Conservation (phyloP, 2,329 filamentous ascomycete genomes). For the Mariannaea elegans region DNA sequence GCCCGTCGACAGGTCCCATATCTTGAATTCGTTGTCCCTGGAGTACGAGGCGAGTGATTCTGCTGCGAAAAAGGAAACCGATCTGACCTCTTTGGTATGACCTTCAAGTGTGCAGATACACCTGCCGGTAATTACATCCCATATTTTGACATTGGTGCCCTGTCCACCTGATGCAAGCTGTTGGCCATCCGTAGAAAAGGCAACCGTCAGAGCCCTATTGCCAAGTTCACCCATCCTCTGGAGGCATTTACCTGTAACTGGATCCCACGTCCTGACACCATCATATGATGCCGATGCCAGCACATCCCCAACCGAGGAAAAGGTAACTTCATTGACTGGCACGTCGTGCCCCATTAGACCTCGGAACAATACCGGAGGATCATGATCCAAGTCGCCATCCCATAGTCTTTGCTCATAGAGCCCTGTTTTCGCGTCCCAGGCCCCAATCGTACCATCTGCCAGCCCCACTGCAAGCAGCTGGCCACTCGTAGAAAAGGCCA, state of each 20-base stretch:
- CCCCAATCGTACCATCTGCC: rapidly evolving
- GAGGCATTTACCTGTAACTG: background rate
- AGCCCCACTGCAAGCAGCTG: background rate
- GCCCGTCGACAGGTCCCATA: background rate
- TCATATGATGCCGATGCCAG: background rate
- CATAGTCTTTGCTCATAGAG: background rate
- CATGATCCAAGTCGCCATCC: background rate
- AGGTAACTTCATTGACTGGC: too few species aligned
- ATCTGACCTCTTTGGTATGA: background rate
- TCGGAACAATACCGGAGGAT: too few species aligned
- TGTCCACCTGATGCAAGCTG: background rate
- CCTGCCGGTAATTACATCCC: background rate
- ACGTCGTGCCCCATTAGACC: too few species aligned
- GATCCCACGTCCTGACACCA: background rate
- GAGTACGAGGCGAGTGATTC: background rate
- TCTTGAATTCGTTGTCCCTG: background rate
- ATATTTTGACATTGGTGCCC: background rate
- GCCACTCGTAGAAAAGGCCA: background rate
- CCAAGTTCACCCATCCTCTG: background rate
- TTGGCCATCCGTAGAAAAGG: background rate
- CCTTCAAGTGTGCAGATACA: background rate
- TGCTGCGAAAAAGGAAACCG: background rate
- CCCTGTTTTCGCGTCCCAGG: background rate
- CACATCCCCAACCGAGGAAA: background rate
- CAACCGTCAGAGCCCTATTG: rapidly evolving